These are phyloP conservation scores for Dactylellina leptospora DNA, from an alignment of 2,329 filamentous ascomycete genomes.

Conservation along the genomic window DNA sequence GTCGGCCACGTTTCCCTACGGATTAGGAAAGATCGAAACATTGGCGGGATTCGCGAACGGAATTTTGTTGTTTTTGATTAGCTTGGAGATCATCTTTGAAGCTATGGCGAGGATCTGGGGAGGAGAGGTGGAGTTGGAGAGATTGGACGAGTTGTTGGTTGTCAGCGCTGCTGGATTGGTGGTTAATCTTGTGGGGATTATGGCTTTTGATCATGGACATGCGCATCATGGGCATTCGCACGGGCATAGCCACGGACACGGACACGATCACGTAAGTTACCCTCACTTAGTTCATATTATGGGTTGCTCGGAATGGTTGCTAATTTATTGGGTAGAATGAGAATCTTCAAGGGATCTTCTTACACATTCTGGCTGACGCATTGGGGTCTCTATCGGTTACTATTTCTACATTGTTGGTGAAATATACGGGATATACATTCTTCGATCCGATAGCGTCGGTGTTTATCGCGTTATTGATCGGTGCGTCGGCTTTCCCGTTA, in stretches of 20 bases:
- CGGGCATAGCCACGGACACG: slow-evolving; percentile 71
- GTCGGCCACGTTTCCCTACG: slow-evolving; percentile 87
- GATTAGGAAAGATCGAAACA: slow-evolving; percentile 95
- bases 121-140: slow-evolving; percentile 77
- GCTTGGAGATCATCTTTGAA: slow-evolving; percentile 94
- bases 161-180: slow-evolving; percentile 86
- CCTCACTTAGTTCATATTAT: slow-evolving; percentile 59
- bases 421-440: slow-evolving; percentile 86
- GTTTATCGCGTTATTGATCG: slow-evolving; percentile 90
- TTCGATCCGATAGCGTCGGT: slow-evolving; percentile 96
- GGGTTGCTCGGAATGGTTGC: slow-evolving; percentile 21
- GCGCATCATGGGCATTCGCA: slow-evolving; percentile 63
- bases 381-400: slow-evolving; percentile 95
- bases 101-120: slow-evolving; percentile 87
- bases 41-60: slow-evolving; percentile 96
- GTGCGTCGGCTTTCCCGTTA: slow-evolving; percentile 87
- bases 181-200: slow-evolving; percentile 92
- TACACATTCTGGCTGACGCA: slow-evolving; percentile 93
- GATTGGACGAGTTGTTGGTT: slow-evolving; percentile 84
- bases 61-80: slow-evolving; percentile 93
- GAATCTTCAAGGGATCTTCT: slow-evolving; percentile 97
- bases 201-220: slow-evolving; percentile 74
- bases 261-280: slow-evolving; percentile 62
- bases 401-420: slow-evolving; percentile 84
- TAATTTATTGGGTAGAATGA: slow-evolving; percentile 73